These are phyloP conservation scores for Fusarium falciforme DNA, from an alignment of 2,329 filamentous ascomycete genomes.

Conservation along the genomic window DNA sequence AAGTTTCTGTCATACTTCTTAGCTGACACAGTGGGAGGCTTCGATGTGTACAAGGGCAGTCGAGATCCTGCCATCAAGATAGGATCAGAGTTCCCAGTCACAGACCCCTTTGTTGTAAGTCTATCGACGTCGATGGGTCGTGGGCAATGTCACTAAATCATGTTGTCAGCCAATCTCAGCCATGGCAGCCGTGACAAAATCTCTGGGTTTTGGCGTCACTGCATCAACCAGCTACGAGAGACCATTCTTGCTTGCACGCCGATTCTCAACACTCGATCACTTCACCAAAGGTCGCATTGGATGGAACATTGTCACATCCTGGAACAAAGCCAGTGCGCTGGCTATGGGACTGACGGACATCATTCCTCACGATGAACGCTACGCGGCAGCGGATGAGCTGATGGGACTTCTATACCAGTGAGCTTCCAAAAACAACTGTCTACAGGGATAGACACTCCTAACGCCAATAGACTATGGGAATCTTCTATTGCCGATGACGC, in stretches of 20 bases:
- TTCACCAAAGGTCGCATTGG: slow-evolving; percentile 12
- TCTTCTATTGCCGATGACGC: slow-evolving; percentile 15
- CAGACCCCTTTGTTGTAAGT: slow-evolving; percentile 66
- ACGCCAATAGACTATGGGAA: slow-evolving; percentile 10
- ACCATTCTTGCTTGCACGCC: slow-evolving; percentile 13
- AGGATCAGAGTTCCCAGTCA: slow-evolving; percentile 61
- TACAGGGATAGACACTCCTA: too few relatives aligned
- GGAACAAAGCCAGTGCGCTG: slow-evolving; percentile 14
- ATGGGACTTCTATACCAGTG: slow-evolving; percentile 13
- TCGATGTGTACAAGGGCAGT: slow-evolving; percentile 20
- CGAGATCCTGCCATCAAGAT: slow-evolving; percentile 66
- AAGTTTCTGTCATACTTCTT: slow-evolving; percentile 72
- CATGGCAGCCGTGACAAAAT: slow-evolving; percentile 73
- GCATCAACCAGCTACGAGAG: slow-evolving; percentile 61
- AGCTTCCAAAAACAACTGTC: background rate
- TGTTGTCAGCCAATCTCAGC: slow-evolving; percentile 57
- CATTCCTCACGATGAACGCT: slow-evolving; percentile 11
- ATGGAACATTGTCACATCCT: slow-evolving; percentile 22
- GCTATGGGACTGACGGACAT: slow-evolving; percentile 12
- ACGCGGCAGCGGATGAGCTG: slow-evolving; percentile 16
- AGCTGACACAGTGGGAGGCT: slow-evolving; percentile 61
- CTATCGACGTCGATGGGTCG: too few relatives aligned
- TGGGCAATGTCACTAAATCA: background rate
- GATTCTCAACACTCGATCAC: slow-evolving; percentile 17
- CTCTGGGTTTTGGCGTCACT: slow-evolving; percentile 72